phyloP scores from a whole-genome alignment of 2,329 filamentous ascomycete genomes.

The Harringtonia lauricola region DNA sequence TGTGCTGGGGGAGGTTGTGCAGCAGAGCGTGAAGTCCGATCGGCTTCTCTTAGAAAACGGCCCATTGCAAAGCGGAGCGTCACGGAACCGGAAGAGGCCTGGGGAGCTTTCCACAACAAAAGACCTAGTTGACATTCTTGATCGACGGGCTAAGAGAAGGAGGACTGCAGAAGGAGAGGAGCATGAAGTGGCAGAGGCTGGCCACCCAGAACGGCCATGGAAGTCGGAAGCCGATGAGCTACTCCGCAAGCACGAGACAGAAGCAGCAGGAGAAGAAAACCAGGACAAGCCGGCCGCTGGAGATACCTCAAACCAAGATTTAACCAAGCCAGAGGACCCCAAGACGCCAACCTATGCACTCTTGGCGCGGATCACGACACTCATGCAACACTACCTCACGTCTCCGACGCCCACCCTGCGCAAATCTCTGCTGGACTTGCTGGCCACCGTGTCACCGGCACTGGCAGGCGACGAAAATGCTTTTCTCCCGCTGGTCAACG shows the following conservation, averaged over 20 bases:
- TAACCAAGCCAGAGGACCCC: constrained; percentile 31
- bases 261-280: constrained; percentile 24
- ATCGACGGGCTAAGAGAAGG: constrained; percentile 16
- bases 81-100: constrained; percentile 6
- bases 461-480: constrained; percentile 68
- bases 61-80: constrained; percentile 12
- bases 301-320: constrained; percentile 17
- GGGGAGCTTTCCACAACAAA: neutral
- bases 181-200: constrained; percentile 18
- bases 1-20: constrained; percentile 71
- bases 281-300: constrained; percentile 12
- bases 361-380: constrained; percentile 66
- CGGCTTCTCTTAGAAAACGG: constrained; percentile 33
- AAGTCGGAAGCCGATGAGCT: constrained; percentile 18
- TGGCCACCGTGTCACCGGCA: constrained; percentile 60
- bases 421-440: constrained; percentile 64
- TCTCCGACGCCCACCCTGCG: constrained; percentile 72
- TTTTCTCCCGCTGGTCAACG: constrained; percentile 82
- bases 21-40: constrained; percentile 60
- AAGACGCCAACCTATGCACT: constrained; percentile 70
- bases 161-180: neutral
- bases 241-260: constrained; percentile 11
- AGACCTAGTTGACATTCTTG: constrained; percentile 6
- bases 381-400: constrained; percentile 85
- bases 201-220: constrained; percentile 27